Percentiles rank a stretch among this genome's conserved stretches.
These are phyloP conservation scores for Phaeolepiota aurea DNA, from an alignment of 768 basidiomycete genomes.

Conservation along the genomic window DNA sequence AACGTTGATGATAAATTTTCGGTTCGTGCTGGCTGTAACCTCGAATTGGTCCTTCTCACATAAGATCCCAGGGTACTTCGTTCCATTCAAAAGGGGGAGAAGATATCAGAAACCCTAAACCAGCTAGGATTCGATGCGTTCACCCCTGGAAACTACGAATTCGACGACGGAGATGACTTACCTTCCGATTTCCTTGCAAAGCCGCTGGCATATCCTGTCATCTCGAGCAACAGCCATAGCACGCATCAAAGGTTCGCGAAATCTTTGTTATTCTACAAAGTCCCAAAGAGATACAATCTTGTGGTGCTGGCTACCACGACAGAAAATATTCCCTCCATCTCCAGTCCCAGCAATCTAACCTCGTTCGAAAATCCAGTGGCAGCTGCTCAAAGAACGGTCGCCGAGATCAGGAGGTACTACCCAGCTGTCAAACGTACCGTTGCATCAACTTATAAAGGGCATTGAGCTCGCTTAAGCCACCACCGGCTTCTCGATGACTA, in stretches of 20 bases:
- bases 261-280: too few species aligned
- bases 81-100: constrained; percentile 36
- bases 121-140: constrained; percentile 34
- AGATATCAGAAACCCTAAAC: constrained; percentile 32
- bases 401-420: too few species aligned
- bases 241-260: constrained; percentile 21
- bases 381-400: too few species aligned
- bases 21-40: neutral
- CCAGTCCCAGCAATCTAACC: too few species aligned
- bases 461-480: too few species aligned
- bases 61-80: constrained; percentile 27
- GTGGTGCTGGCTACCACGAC: too few species aligned
- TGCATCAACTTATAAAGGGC: too few species aligned
- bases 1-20: neutral
- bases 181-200: constrained; percentile 28
- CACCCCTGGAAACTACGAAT: constrained; percentile 39
- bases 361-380: too few species aligned
- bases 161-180: constrained; percentile 32
- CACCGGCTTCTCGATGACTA: too few species aligned
- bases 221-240: constrained; percentile 36
- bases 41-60: neutral
- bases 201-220: constrained; percentile 33
- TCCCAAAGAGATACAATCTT: too few species aligned
- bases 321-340: too few species aligned
- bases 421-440: too few species aligned